These are phyloP conservation scores for Syzygium aromaticum DNA, from an alignment of 345 rosid species.

Conservation along the genomic window DNA sequence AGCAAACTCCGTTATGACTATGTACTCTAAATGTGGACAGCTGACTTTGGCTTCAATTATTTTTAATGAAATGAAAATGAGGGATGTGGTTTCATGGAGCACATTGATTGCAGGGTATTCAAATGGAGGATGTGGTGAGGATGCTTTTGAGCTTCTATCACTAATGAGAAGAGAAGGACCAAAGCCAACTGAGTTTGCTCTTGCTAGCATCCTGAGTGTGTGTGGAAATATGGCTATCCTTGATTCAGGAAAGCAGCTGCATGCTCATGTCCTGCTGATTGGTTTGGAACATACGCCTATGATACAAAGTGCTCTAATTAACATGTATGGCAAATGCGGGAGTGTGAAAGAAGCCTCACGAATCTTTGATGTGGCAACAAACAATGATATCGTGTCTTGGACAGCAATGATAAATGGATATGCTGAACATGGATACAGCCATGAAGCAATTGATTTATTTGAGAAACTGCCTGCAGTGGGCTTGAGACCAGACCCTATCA, in stretches of 20 bases:
- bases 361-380: conserved; percentile 45
- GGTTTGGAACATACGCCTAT: conserved; percentile 47
- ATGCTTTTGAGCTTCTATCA: conserved; percentile 60
- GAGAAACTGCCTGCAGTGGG: conserved; percentile 45
- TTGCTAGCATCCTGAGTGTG: conserved; percentile 72
- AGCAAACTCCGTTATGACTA: conserved; percentile 55
- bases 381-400: conserved; percentile 53
- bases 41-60: conserved; percentile 38
- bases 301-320: conserved; percentile 59
- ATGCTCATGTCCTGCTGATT: conserved; percentile 41
- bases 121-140: conserved; percentile 61
- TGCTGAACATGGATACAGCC: conserved; percentile 81
- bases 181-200: conserved; percentile 61
- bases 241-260: conserved; percentile 81
- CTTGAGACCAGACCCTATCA: conserved; percentile 63
- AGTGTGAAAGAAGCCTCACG: conserved; percentile 57
- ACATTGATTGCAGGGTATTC: conserved; percentile 65
- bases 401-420: conserved; percentile 88
- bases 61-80: conserved; percentile 45
- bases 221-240: conserved; percentile 71
- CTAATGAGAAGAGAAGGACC: conserved; percentile 77
- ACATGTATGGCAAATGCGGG: conserved; percentile 92
- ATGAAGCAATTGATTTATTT: conserved; percentile 64
- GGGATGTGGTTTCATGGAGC: conserved; percentile 87
- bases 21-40: conserved; percentile 73